These are phyloP conservation scores for Cyphellophora attinorum DNA, from an alignment of 2,329 filamentous ascomycete genomes.

Conservation along the genomic window DNA sequence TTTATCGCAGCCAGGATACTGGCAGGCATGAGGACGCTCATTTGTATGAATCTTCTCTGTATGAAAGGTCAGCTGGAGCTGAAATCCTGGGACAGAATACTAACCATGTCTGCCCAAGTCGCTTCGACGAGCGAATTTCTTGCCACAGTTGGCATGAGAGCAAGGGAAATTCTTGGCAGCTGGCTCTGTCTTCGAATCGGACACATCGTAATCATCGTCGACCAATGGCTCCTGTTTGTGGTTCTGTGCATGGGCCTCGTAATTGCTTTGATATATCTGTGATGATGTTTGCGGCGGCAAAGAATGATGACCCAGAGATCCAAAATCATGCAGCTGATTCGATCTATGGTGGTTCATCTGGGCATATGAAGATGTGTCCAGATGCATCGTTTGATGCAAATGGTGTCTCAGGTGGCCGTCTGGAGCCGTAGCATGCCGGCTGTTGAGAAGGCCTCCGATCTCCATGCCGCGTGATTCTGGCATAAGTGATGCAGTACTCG, in stretches of 20 bases:
- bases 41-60: slow-evolving; percentile 92
- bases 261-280: slow-evolving; percentile 35
- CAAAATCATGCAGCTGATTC: slow-evolving; percentile 42
- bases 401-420: slow-evolving; percentile 35
- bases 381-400: slow-evolving; percentile 31
- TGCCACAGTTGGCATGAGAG: slow-evolving; percentile 76
- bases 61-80: no score
- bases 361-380: slow-evolving; percentile 36
- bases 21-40: slow-evolving; percentile 82
- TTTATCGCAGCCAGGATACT: slow-evolving; percentile 80
- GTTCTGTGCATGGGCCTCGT: slow-evolving; percentile 21
- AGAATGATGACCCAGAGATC: slow-evolving; percentile 38
- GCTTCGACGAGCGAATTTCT: slow-evolving; percentile 86
- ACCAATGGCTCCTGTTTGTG: slow-evolving; percentile 16
- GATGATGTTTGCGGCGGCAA: slow-evolving; percentile 44
- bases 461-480: slow-evolving; percentile 30
- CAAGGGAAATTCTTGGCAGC: slow-evolving; percentile 75
- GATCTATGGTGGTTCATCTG: slow-evolving; percentile 33
- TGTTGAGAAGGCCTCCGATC: slow-evolving; percentile 43
- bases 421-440: slow-evolving; percentile 35
- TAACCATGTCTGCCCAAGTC: slow-evolving; percentile 90
- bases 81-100: no score
- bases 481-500: slow-evolving; percentile 7
- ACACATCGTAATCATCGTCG: slow-evolving; percentile 30
- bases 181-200: slow-evolving; percentile 33